Conservation (phyloP, 805 yeast genomes). For the Zygosaccharomyces bailii region DNA sequence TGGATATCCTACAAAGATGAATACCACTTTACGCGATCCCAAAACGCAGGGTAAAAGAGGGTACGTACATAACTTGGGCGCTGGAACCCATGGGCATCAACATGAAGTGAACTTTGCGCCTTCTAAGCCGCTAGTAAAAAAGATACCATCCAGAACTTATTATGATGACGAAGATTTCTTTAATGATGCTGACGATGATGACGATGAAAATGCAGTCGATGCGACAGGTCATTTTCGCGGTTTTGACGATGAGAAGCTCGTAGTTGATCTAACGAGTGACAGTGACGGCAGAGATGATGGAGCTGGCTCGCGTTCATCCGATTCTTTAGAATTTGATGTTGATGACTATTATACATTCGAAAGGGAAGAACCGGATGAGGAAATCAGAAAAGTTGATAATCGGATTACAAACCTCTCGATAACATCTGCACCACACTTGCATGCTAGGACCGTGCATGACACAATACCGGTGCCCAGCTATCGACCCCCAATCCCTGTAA, state of each 20-base stretch:
- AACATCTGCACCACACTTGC: slow-evolving; percentile 11
- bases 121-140: slow-evolving; percentile 28
- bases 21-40: slow-evolving; percentile 35
- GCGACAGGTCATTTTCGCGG: slow-evolving; percentile 11
- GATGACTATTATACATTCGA: slow-evolving; percentile 24
- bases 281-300: slow-evolving; percentile 20
- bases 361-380: slow-evolving; percentile 19
- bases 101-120: slow-evolving; percentile 24
- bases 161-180: slow-evolving; percentile 1
- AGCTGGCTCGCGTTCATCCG: slow-evolving; percentile 6
- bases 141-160: neutral
- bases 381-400: slow-evolving; percentile 16
- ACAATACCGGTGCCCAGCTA: slow-evolving; percentile 1
- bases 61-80: neutral
- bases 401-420: slow-evolving; percentile 12
- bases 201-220: slow-evolving; percentile 1
- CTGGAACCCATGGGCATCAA: slow-evolving; percentile 5
- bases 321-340: slow-evolving; percentile 20
- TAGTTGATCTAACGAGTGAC: slow-evolving; percentile 21
- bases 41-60: slow-evolving; percentile 7
- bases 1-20: slow-evolving; percentile 25
- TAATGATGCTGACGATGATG: neutral
- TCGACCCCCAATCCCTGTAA: slow-evolving; percentile 11
- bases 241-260: slow-evolving; percentile 17
- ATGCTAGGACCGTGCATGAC: neutral